Base-by-base conservation (phyloP, 169 alveolate species). In the Cryptosporidium ubiquitum region DNA sequence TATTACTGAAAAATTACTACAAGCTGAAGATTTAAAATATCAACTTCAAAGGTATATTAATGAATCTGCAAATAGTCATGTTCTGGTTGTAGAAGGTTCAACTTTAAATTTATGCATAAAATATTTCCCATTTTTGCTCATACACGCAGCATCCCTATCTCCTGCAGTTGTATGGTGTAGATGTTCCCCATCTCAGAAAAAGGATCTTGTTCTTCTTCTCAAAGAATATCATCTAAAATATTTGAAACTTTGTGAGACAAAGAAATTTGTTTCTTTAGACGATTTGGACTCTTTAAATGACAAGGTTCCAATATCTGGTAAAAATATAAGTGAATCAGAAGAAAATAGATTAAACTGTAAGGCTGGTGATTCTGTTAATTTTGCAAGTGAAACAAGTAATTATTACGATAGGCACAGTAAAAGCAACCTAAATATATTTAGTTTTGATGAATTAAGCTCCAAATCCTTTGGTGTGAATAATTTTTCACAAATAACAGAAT, bases 181-280 rank as follows among this genome's bases (percentile, higher is more conserved):
- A 84, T 98, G 99, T 89, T 96, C 99, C 26, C 99, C 99, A 14
- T 97, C 99, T n/a, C 97, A 97, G 91, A 98, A 98, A 94, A 97
- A 99, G 12, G 96, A 96, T 42, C 96, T 98, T 2, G 99, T 97
- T 31, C 91, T 95, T 37, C 66, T 79, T 20, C 66, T 79, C 20
- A 79, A 79, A 52, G 75, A 79, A 16, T 79, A 89, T 79, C 89
- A 79, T 35, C 40, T 79, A 2, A 49, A 79, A 60, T 64, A 26
- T 49, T 20, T 47, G 18, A 64, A 79, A 23, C 18, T 61, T 1
- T n/a, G 31, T 23, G 75, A 47, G 10, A 16, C 33, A 29, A 31
- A 40, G 14, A 31, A 70, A 3, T 5, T 57, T 5, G 4, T 55
- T 23, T 39, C 85, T 52, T 68, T 55, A 37, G 85, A 73, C 6